A percentile compares a stretch with the other conserved stretches of the same genome.
These are phyloP conservation scores for Chlamydomonas asymmetrica DNA, from an alignment of 139 green algal genomes.

Conservation along the genomic window DNA sequence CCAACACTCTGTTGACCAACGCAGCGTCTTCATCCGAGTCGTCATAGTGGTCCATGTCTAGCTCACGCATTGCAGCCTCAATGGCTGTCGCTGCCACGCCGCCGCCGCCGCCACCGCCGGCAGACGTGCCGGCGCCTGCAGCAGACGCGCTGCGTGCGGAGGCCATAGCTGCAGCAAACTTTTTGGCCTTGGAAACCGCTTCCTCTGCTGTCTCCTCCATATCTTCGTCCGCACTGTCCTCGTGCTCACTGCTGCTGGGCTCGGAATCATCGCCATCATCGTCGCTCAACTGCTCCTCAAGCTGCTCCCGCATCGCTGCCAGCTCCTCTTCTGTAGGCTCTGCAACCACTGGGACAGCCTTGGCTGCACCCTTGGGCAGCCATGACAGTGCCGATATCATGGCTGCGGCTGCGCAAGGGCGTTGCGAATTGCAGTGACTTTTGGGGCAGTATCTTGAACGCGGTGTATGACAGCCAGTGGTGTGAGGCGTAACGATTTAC, in stretches of 20 bases:
- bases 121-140: neutral
- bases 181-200: neutral
- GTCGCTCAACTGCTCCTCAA: constrained; percentile 12
- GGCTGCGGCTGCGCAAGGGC: no score
- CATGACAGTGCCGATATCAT: constrained; percentile 85
- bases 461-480: no score
- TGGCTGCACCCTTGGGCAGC: constrained; percentile 77
- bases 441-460: no score
- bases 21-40: constrained; percentile 66
- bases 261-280: constrained; percentile 16
- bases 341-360: constrained; percentile 47
- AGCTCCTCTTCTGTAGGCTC: constrained; percentile 69
- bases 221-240: constrained; percentile 29
- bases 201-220: constrained; percentile 22
- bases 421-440: no score
- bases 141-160: constrained; percentile 4
- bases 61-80: constrained; percentile 70
- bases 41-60: constrained; percentile 97
- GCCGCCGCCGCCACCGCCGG: constrained; percentile 8
- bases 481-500: no score
- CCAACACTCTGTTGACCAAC: constrained; percentile 33
- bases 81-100: constrained; percentile 2
- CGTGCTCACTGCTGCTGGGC: neutral
- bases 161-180: constrained; percentile 9
- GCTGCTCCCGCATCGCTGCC: constrained; percentile 40